These are phyloP conservation scores for Auricularia sp. DNA, from an alignment of 768 basidiomycete species.

Conservation along the genomic window DNA sequence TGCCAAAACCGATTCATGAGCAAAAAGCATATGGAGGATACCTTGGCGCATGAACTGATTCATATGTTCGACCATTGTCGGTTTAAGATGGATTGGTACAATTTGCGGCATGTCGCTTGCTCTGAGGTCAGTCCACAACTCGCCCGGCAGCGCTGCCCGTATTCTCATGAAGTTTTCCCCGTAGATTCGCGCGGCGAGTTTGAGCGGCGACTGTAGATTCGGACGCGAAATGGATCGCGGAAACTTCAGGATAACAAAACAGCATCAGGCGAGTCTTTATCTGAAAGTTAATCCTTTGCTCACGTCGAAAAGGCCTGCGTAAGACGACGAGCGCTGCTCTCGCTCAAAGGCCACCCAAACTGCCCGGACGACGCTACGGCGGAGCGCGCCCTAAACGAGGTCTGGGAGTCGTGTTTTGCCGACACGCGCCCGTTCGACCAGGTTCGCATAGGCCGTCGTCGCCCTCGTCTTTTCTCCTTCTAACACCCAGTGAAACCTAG, in stretches of 20 bases:
- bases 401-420: conserved; percentile 92
- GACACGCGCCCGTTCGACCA: conserved; percentile 98
- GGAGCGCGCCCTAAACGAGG: conserved; percentile 87
- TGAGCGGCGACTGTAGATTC: conserved; percentile 90
- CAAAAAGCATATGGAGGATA: conserved; percentile 86
- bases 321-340: conserved; percentile 73
- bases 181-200: conserved; percentile 89
- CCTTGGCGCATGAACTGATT: conserved; percentile 84
- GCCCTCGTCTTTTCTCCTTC: not conserved
- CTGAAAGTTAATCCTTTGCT: conserved; percentile 1
- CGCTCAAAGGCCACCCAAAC: conserved; percentile 69
- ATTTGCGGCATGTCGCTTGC: conserved; percentile 91
- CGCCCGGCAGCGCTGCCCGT: not conserved
- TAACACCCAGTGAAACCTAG: not conserved
- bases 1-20: conserved; percentile 78
- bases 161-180: conserved; percentile 3
- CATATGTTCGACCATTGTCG: conserved; percentile 94
- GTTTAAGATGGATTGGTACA: conserved; percentile 88
- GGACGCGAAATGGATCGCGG: conserved; percentile 72
- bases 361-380: conserved; percentile 72
- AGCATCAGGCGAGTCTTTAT: conserved; percentile 66
- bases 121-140: conserved; percentile 63
- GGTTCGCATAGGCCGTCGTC: conserved; percentile 30
- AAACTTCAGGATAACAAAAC: conserved; percentile 74
- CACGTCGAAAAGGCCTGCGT: conserved; percentile 61